Conservation (phyloP, 352 stramenopile genomes). For the Phytopythium sindhum region DNA sequence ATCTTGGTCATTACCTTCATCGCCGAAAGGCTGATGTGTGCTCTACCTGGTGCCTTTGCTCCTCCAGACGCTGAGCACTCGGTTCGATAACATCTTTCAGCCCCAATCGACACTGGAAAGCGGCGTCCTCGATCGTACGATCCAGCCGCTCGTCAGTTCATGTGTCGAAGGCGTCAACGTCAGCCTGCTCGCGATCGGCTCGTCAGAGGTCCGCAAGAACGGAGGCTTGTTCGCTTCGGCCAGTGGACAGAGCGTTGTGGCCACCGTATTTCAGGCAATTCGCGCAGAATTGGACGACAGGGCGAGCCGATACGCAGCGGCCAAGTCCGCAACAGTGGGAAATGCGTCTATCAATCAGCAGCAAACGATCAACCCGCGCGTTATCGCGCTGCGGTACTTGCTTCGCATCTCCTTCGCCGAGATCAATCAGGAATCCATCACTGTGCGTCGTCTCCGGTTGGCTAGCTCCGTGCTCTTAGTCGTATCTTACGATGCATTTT, state of each 20-base stretch:
- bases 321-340: not conserved
- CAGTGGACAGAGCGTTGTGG: conserved; percentile 22
- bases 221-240: conserved; percentile 36
- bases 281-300: conserved; percentile 8
- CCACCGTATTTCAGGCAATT: conserved; percentile 31
- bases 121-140: conserved; percentile 43
- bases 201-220: conserved; percentile 28
- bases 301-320: not conserved
- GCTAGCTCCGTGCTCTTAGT: not conserved
- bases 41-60: not conserved
- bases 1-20: not conserved
- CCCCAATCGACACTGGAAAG: conserved; percentile 20
- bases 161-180: conserved; percentile 55
- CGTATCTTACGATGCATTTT: not conserved
- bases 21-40: not conserved
- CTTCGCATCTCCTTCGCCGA: conserved; percentile 48
- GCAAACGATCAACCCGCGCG: not conserved
- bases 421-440: conserved; percentile 54
- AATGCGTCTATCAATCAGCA: not conserved
- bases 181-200: conserved; percentile 38
- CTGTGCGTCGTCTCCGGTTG: conserved; percentile 9
- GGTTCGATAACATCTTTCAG: conserved; percentile 30
- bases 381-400: conserved; percentile 23
- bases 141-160: conserved; percentile 35
- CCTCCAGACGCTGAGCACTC: not conserved